phyloP scores from a whole-genome alignment of 805 yeast species.

The Suhomyces prunicola region DNA sequence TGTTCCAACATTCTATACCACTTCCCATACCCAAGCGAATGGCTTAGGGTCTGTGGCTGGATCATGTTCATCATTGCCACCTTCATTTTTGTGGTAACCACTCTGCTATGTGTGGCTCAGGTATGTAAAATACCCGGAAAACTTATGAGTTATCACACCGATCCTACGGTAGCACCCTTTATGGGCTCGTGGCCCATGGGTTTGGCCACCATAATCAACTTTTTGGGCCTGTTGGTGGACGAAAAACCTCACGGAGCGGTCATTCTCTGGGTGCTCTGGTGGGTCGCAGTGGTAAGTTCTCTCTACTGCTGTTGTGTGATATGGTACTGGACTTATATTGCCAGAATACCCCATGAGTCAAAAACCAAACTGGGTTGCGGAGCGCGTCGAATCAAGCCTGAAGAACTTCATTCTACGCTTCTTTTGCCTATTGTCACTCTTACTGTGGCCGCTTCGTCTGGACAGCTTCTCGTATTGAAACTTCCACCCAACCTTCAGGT shows the following conservation, averaged over 20 bases:
- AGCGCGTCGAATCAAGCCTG: slow-evolving; percentile 8
- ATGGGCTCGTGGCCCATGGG: slow-evolving; percentile 87
- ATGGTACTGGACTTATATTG: slow-evolving; percentile 46
- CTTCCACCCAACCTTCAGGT: slow-evolving; percentile 46
- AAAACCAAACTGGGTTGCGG: background rate
- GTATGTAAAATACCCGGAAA: slow-evolving; percentile 28
- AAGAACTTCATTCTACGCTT: slow-evolving; percentile 52
- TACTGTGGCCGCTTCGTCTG: slow-evolving; percentile 73
- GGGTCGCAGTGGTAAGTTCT: slow-evolving; percentile 58
- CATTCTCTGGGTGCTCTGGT: slow-evolving; percentile 65
- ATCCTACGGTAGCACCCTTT: slow-evolving; percentile 52
- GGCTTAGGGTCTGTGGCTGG: slow-evolving; percentile 57
- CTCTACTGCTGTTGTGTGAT: slow-evolving; percentile 60
- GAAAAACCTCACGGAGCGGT: slow-evolving; percentile 38
- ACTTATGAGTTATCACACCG: slow-evolving; percentile 18
- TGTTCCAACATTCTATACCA: slow-evolving; percentile 55
- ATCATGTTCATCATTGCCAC: slow-evolving; percentile 63
- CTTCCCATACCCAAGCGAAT: slow-evolving; percentile 62
- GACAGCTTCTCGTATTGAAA: slow-evolving; percentile 48
- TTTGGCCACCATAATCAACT: slow-evolving; percentile 58
- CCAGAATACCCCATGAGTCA: slow-evolving; percentile 13
- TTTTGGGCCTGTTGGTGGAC: slow-evolving; percentile 46
- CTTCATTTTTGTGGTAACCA: slow-evolving; percentile 42
- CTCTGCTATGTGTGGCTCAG: slow-evolving; percentile 41
- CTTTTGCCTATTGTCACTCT: slow-evolving; percentile 77